These are phyloP conservation scores for Globisporangium ultimum DNA, from an alignment of 352 stramenopile genomes.

Conservation along the genomic window DNA sequence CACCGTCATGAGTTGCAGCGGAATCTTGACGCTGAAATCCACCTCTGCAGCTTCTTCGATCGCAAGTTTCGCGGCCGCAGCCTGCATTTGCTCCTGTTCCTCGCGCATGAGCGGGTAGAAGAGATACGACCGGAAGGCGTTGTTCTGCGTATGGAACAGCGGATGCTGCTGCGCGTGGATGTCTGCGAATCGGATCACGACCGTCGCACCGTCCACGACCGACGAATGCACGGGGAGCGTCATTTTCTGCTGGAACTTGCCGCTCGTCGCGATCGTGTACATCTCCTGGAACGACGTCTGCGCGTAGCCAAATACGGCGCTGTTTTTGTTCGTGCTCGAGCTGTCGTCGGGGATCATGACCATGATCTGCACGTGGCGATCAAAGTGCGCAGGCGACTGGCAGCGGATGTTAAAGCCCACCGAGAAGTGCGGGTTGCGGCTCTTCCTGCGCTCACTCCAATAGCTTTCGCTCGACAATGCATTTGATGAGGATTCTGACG, in stretches of 20 bases:
- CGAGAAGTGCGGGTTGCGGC: slow-evolving; percentile 58
- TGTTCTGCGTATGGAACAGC: slow-evolving; percentile 47
- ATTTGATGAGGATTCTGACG: neutral
- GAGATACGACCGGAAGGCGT: slow-evolving; percentile 57
- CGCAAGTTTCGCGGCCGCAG: slow-evolving; percentile 54
- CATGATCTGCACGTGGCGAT: slow-evolving; percentile 73
- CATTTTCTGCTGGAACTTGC: slow-evolving; percentile 55
- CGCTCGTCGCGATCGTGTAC: slow-evolving; percentile 57
- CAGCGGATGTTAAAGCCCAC: slow-evolving; percentile 65
- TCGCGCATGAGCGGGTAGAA: slow-evolving; percentile 65
- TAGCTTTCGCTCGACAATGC: slow-evolving; percentile 52
- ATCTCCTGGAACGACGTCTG: slow-evolving; percentile 80
- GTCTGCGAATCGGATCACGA: slow-evolving; percentile 59
- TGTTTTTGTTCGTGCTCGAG: slow-evolving; percentile 56
- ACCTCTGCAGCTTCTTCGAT: slow-evolving; percentile 77
- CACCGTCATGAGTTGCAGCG: slow-evolving; percentile 68
- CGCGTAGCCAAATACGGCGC: slow-evolving; percentile 66
- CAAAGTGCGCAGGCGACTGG: slow-evolving; percentile 34
- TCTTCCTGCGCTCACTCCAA: slow-evolving; percentile 70
- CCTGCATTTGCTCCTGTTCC: slow-evolving; percentile 40
- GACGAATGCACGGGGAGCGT: slow-evolving; percentile 65
- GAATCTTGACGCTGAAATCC: slow-evolving; percentile 77
- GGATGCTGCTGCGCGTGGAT: slow-evolving; percentile 39
- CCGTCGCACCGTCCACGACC: slow-evolving; percentile 53
- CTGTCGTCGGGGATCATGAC: slow-evolving; percentile 78